Evolutionary conservation across 164 flowering plant species (phyloP), one percentile per base, ranked within the genome.

Genomic region (Kingdonia uniflora): DNA sequence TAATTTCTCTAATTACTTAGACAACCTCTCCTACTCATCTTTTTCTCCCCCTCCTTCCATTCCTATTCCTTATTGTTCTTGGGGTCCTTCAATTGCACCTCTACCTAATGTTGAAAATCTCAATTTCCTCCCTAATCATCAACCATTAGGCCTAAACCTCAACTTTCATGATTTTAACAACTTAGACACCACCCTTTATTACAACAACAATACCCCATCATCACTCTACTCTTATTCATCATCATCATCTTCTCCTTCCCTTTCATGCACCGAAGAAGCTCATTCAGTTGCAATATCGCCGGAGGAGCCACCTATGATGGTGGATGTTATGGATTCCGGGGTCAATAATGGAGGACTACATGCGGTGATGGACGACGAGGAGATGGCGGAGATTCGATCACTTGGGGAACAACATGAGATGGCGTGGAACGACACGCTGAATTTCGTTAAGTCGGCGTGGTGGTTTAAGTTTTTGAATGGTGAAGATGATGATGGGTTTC

Each of bases 371-470:
- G 96, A 75, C 42, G 92, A 76, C 23, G 77, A 80, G 59, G 95
- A 73, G 65, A 80, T 92, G 72, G 87, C 79, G 1, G 87, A 84
- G 84, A 85, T 92, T 24, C 73, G 79, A 38, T 82, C 86, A 16
- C 65, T 84, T 15, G 99, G 99, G 6, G 87, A 86, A 60, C 77
- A 80, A 44, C 86, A 86, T 56, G 77, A 86, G 67, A 81, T 86
- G 80, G 95, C 82, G 57, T 88, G 87, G 97, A 74, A 80, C 55
- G 97, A 88, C 57, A 77, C 71, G 2, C 43, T 86, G 75, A 81
- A 75, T 69, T 64, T 86, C 63, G 78, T 81, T 6, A 78, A 81
- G 2, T 88, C 95, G 11, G 95, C 97, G 0, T 74, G 95, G 79
- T 92, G 99, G 97, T 80, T 76, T 49, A 79, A 81, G 73, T 81